A percentile compares a stretch with the other conserved stretches of the same genome.
Conservation (phyloP, 129 eudicot species). For the Solidago caesia region DNA sequence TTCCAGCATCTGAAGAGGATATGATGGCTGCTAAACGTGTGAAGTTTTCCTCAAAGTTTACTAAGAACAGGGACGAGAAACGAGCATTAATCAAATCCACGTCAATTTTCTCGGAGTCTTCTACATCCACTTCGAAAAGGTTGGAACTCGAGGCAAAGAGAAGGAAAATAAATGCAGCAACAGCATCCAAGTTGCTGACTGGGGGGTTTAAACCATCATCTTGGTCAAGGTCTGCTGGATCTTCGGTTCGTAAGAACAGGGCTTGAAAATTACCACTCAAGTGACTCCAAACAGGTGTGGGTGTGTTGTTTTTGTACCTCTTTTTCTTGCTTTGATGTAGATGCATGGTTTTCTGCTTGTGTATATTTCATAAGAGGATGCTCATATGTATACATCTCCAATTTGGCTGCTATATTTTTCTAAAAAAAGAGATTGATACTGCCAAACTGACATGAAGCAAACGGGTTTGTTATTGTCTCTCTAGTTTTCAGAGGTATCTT, state of each 20-base stretch:
- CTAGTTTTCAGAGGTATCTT: too few relatives aligned
- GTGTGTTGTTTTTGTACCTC: not conserved
- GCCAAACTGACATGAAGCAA: not conserved
- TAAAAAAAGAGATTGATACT: not conserved
- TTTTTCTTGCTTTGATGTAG: slow-evolving; percentile 15
- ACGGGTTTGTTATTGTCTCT: not conserved
- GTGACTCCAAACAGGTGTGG: not conserved
- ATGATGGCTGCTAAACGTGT: slow-evolving; percentile 60
- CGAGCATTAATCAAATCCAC: slow-evolving; percentile 63
- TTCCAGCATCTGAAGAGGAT: slow-evolving; percentile 76
- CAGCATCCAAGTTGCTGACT: slow-evolving; percentile 55
- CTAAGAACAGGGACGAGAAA: slow-evolving; percentile 59
- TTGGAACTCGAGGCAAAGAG: slow-evolving; percentile 67
- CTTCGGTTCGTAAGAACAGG: slow-evolving; percentile 40
- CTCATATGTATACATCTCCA: not conserved
- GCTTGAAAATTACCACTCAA: slow-evolving; percentile 18
- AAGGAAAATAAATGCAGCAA: slow-evolving; percentile 75
- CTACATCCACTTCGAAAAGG: slow-evolving; percentile 43
- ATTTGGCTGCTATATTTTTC: not conserved
- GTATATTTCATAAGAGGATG: slow-evolving; percentile 18
- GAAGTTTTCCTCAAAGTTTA: slow-evolving; percentile 62
- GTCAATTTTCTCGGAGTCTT: slow-evolving; percentile 57
- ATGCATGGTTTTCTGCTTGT: slow-evolving; percentile 23
- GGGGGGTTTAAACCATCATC: slow-evolving; percentile 88
- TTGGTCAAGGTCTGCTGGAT: slow-evolving; percentile 41